Base-by-base conservation (phyloP, 2,329 filamentous ascomycete species). In the Verticillium albo-atrum region DNA sequence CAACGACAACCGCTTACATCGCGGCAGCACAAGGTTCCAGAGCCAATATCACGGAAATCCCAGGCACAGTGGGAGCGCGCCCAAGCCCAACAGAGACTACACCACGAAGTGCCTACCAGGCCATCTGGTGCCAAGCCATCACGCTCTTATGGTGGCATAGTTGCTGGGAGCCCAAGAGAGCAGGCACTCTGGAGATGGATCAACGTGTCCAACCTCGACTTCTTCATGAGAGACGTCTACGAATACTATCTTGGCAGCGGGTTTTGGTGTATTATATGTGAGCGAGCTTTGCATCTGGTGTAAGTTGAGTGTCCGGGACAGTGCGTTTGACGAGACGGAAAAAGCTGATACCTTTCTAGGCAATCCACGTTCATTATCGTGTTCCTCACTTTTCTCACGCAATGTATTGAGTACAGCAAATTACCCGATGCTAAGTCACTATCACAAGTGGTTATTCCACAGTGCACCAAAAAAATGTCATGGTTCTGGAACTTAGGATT, bases 131-230 rank as follows among this genome's bases (percentile, higher is more conserved):
- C 65, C 28, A 64, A 71, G n/a, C 66, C 68, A 56, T 64, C 70
- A 63, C 63, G 72, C 26, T n/a, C 73, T 42, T 37, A 66, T 66
- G 60, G 68, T 68, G 62, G 67, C 52, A 59, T 67, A 17, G 59
- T 72, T 23, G 63, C 70, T 1, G 74, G 73, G 10, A 74, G 70
- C 57, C 75, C 77, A 14, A 87, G 87, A 72, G 89, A 94, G 69
- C 89, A 88, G 72, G 92, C 93, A 3, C 85, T 96, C 78, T 97
- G 92, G 89, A 85, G 91, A 74, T 97, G 93, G 90, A 91, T 91
- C 58, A 97, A 97, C 68, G 91, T 95, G 60, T 86, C 90, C 37
- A 95, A 96, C 69, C 79, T 97, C 57, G 93, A 97, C 73, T 89
- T 87, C 67, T 97, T 97, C 71, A 86, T 97, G 69, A 84, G 86